phyloP scores from a whole-genome alignment of 2,329 filamentous ascomycete genomes.

The Cladophialophora carrionii region DNA sequence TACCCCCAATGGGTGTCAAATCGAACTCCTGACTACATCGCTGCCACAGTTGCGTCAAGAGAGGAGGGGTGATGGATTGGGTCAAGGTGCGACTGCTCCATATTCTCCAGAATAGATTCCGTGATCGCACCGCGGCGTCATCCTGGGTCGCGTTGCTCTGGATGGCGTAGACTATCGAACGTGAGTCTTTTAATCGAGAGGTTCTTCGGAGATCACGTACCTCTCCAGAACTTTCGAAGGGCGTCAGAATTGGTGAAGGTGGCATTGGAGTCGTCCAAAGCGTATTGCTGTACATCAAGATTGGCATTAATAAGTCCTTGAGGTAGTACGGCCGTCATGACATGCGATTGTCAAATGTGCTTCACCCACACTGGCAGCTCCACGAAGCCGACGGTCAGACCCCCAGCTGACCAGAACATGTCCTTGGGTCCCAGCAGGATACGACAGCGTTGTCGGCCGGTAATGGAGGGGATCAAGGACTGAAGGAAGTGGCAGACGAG shows the following conservation, averaged over 20 bases:
- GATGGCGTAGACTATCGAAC: constrained; percentile 50
- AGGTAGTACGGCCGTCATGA: constrained; percentile 34
- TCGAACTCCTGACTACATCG: constrained; percentile 38
- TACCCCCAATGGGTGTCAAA: constrained; percentile 46
- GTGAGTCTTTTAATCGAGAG: not conserved
- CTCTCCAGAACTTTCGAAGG: constrained; percentile 54
- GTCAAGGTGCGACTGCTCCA: constrained; percentile 50
- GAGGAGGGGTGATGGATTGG: constrained; percentile 45
- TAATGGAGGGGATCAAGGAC: not conserved
- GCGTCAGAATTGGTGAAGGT: constrained; percentile 36
- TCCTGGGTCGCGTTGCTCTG: constrained; percentile 50
- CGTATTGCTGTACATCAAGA: constrained; percentile 22
- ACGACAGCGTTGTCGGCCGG: not conserved
- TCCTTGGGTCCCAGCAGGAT: constrained; percentile 17
- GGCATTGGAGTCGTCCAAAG: constrained; percentile 15
- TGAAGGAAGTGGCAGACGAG: constrained; percentile 4
- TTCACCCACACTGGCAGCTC: constrained; percentile 21
- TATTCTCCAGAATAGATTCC: constrained; percentile 59
- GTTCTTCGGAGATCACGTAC: constrained; percentile 40
- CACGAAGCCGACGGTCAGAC: constrained; percentile 25
- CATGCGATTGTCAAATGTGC: constrained; percentile 25
- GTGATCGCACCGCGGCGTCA: constrained; percentile 49
- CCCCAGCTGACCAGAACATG: constrained; percentile 24
- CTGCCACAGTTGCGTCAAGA: constrained; percentile 49
- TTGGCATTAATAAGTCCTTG: constrained; percentile 30